Percentiles rank a stretch among this genome's conserved stretches.
These are phyloP conservation scores for Globisporangium okanoganense DNA, from an alignment of 352 stramenopile species.

Conservation along the genomic window DNA sequence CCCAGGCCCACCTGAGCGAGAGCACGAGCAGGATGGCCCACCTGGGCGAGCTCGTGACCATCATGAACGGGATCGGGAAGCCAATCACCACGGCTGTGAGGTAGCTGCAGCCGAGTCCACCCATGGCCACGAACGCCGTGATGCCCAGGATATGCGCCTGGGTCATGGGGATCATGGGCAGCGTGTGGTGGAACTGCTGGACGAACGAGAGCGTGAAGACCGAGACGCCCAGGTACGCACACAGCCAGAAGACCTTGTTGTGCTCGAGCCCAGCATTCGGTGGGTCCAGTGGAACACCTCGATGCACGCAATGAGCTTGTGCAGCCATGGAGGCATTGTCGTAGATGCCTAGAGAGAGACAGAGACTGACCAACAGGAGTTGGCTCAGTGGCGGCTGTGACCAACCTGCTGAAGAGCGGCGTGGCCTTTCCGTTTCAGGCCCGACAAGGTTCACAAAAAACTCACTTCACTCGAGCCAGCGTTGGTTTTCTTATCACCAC, in stretches of 20 bases:
- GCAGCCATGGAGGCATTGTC: neutral
- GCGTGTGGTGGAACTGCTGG: constrained; percentile 8
- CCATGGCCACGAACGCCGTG: neutral
- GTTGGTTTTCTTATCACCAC: no score
- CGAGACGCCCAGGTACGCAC: constrained; percentile 5
- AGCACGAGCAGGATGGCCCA: neutral
- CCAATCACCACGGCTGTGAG: neutral
- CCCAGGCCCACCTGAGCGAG: neutral
- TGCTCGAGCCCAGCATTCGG: constrained; percentile 1
- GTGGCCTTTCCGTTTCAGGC: no score
- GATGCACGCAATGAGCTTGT: neutral
- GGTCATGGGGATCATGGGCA: neutral
- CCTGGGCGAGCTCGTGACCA: neutral
- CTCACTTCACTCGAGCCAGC: no score
- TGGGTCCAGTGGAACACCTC: constrained; percentile 4
- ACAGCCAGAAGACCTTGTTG: constrained; percentile 9
- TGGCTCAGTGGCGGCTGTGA: no score
- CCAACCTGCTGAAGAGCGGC: no score
- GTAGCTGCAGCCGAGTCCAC: neutral
- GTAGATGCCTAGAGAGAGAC: neutral
- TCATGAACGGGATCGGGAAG: neutral
- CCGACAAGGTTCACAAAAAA: no score
- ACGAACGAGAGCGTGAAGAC: constrained; percentile 2
- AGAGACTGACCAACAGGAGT: no score
- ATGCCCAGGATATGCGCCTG: neutral